Conservation (phyloP, 2,329 filamentous ascomycete genomes). For the Penicillium capsulatum region DNA sequence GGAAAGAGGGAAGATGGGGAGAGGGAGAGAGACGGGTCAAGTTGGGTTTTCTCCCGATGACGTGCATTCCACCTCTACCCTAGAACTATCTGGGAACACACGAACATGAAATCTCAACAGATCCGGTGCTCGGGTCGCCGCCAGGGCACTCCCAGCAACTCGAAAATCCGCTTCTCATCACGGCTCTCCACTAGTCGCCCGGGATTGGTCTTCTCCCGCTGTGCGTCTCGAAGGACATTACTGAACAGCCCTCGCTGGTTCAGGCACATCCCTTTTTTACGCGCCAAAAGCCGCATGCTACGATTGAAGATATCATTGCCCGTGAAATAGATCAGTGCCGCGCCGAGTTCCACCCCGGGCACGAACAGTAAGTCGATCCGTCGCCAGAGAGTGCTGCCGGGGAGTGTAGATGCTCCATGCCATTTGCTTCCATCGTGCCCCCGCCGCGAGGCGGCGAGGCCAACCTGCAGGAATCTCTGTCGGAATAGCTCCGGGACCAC, state of each 20-base stretch:
- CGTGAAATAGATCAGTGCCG: slow-evolving; percentile 89
- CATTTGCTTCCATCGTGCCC: slow-evolving; percentile 66
- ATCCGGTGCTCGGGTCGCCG: slow-evolving; percentile 70
- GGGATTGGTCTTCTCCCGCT: slow-evolving; percentile 57
- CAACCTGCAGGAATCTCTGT: slow-evolving; percentile 63
- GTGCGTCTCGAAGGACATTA: slow-evolving; percentile 60
- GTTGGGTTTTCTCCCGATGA: neutral
- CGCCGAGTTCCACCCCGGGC: slow-evolving; percentile 72
- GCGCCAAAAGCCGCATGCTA: slow-evolving; percentile 73
- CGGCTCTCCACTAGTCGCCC: slow-evolving; percentile 69
- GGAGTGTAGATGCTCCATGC: slow-evolving; percentile 78
- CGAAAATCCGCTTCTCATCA: slow-evolving; percentile 76
- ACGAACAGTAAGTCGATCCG: slow-evolving; percentile 83
- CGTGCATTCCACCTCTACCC: neutral
- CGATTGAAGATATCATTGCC: slow-evolving; percentile 94
- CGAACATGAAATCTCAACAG: slow-evolving; percentile 47
- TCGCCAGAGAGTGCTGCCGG: slow-evolving; percentile 61
- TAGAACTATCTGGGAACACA: too few relatives aligned
- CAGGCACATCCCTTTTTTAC: slow-evolving; percentile 74
- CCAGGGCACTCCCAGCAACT: slow-evolving; percentile 78
- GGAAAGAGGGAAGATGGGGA: neutral
- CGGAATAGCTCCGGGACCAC: slow-evolving; percentile 61
- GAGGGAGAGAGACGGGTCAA: slow-evolving; percentile 1
- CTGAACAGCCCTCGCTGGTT: slow-evolving; percentile 79
- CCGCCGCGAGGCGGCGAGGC: slow-evolving; percentile 56